Evolutionary conservation across 805 yeast genomes (phyloP).

Genomic region (Saccharomycopsis malanga): DNA sequence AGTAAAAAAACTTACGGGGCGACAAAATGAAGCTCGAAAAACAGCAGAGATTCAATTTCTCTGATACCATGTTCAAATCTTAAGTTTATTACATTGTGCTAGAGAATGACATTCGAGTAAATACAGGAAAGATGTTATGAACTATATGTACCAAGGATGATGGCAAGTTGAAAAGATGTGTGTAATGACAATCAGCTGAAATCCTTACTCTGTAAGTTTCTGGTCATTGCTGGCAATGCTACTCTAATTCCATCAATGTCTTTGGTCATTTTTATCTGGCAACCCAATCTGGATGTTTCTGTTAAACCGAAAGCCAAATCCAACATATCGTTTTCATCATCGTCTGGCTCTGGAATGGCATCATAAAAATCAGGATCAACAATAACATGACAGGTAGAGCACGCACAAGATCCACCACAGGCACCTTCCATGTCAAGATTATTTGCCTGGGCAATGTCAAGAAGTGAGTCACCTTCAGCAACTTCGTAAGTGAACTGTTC

Average conservation of each 20-base stretch:
- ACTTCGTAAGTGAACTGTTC: conserved; percentile 75
- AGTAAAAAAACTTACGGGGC: too few species aligned
- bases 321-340: conserved; percentile 97
- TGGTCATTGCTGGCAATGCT: conserved; percentile 95
- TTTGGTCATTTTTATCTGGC: conserved; percentile 85
- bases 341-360: conserved; percentile 86
- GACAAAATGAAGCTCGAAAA: too few species aligned
- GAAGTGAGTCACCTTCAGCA: conserved; percentile 82
- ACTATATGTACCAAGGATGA: too few species aligned
- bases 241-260: conserved; percentile 90
- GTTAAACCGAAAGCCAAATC: conserved; percentile 96
- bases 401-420: conserved; percentile 98
- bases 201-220: conserved; percentile 80
- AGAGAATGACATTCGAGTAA: too few species aligned
- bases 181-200: too few species aligned
- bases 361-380: conserved; percentile 95
- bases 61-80: too few species aligned
- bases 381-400: conserved; percentile 95
- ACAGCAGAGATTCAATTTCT: too few species aligned
- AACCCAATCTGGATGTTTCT: conserved; percentile 92
- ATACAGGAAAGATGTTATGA: too few species aligned
- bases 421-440: conserved; percentile 97
- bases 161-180: too few species aligned
- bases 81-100: too few species aligned
- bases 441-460: conserved; percentile 93